Evolutionary conservation across 2,329 filamentous ascomycete species (phyloP), one percentile per base, ranked within the genome.

Genomic region (Pseudonectria buxi): DNA sequence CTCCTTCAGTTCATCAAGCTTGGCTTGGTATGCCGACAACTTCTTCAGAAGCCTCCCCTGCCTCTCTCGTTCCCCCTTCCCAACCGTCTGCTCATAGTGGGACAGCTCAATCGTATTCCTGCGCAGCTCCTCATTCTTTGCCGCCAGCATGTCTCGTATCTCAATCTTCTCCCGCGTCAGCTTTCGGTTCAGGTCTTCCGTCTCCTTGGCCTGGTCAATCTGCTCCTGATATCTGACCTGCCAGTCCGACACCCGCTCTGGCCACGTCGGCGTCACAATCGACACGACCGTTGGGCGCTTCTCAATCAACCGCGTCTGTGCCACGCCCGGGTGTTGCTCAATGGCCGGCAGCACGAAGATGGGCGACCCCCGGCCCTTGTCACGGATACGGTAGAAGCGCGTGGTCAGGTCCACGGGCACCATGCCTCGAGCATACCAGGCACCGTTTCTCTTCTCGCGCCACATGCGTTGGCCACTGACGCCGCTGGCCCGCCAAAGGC

Each of bases 331-430:
- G 36, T 75, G 71, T 14, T 63, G 54, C 10, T 63, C 58, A 38
- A 65, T 65, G 3, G 67, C 72, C 1, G 73, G 74, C 18, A 75
- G 56, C 7, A 78, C 55, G 47, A 76, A 77, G 39, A 78, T 56
- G 31, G 72, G 69, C 3, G 63, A 61, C 25, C 57, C 53, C 1
- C 43, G 45, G 0, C 66, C 65, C 11, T 59, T 59, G 13, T 62
- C 63, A 15, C 66, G 64, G 15, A 76, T 47, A 13, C 74, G 69
- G 50, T 71, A 74, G 52, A 68, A 77, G 3, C 74, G 61, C 15
- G 74, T 74, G 24, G 44, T 50, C 10, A 77, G 41, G 46, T 76
- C 68, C 13, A 76, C 53, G 14, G 61, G 54, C 1, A 71, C 63
- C 13, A 78, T 59, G 0, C 72, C 71, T 10, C 58, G 55, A n/a